phyloP scores from a whole-genome alignment of 768 basidiomycete genomes.

The Leucogyrophana mollusca region DNA sequence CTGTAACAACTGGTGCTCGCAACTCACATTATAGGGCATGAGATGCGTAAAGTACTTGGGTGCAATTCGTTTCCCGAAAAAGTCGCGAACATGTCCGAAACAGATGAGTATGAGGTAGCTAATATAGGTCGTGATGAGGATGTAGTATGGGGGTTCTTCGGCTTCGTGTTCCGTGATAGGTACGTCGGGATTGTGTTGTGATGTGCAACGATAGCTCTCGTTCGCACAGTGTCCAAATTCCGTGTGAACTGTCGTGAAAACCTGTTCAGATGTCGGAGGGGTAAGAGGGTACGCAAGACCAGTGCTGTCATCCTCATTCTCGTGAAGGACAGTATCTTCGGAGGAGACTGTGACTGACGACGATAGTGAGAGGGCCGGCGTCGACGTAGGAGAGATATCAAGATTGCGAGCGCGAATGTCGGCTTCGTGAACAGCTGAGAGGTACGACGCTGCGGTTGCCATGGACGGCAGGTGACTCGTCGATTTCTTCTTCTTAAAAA shows the following conservation, averaged over 20 bases:
- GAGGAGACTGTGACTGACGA: slow-evolving; percentile 70
- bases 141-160: slow-evolving; percentile 90
- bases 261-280: slow-evolving; percentile 81
- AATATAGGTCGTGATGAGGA: slow-evolving; percentile 88
- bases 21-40: slow-evolving; percentile 77
- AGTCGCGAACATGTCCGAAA: slow-evolving; percentile 92
- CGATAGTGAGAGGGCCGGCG: slow-evolving; percentile 72
- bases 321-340: slow-evolving; percentile 64
- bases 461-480: slow-evolving; percentile 34
- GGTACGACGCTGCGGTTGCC: slow-evolving; percentile 56
- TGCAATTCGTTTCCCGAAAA: slow-evolving; percentile 83
- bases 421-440: slow-evolving; percentile 59
- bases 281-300: slow-evolving; percentile 57
- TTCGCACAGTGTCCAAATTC: slow-evolving; percentile 93
- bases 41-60: slow-evolving; percentile 75
- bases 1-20: slow-evolving; percentile 7
- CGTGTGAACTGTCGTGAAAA: slow-evolving; percentile 76
- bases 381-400: slow-evolving; percentile 52
- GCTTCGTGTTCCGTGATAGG: slow-evolving; percentile 57
- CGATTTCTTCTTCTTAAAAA: slow-evolving; percentile 61
- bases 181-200: slow-evolving; percentile 49
- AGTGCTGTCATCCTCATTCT: slow-evolving; percentile 51
- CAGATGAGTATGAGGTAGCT: slow-evolving; percentile 91
- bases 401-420: slow-evolving; percentile 65
- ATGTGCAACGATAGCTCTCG: slow-evolving; percentile 67